These are phyloP conservation scores for Talaromyces sp. DNA, from an alignment of 2,329 filamentous ascomycete genomes.

Conservation along the genomic window DNA sequence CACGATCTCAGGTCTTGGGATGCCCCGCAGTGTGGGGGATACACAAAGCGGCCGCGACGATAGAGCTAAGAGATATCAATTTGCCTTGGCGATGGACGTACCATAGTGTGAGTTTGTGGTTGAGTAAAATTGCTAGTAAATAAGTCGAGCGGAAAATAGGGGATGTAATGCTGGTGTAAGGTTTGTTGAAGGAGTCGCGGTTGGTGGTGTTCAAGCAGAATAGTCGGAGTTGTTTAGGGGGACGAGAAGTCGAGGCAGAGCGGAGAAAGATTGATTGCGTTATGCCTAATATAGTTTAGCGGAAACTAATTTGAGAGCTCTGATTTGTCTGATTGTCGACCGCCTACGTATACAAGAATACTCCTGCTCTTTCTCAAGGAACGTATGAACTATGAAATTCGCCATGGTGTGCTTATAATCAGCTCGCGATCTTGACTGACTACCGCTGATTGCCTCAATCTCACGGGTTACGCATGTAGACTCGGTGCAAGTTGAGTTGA, in stretches of 20 bases:
- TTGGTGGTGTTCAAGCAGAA: neutral
- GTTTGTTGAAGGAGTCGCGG: neutral
- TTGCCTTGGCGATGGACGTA: neutral
- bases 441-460: too few species aligned
- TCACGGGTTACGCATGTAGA: neutral
- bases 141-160: neutral
- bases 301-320: neutral
- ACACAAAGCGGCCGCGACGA: slow-evolving; percentile 12
- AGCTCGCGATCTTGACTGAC: too few species aligned
- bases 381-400: neutral
- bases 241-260: neutral
- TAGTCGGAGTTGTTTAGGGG: neutral
- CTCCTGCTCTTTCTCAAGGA: neutral
- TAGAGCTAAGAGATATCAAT: neutral
- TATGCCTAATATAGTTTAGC: slow-evolving; percentile 1
- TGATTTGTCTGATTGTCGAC: slow-evolving; percentile 7
- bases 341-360: slow-evolving; percentile 1
- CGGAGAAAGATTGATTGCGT: neutral
- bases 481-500: neutral
- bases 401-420: neutral
- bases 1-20: slow-evolving; percentile 11
- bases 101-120: slow-evolving; percentile 12
- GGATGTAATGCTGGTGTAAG: neutral
- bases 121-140: slow-evolving; percentile 8
- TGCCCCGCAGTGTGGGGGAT: slow-evolving; percentile 37